Evolutionary conservation across 768 basidiomycete genomes (phyloP).

Genomic region (Auricularia sp.): DNA sequence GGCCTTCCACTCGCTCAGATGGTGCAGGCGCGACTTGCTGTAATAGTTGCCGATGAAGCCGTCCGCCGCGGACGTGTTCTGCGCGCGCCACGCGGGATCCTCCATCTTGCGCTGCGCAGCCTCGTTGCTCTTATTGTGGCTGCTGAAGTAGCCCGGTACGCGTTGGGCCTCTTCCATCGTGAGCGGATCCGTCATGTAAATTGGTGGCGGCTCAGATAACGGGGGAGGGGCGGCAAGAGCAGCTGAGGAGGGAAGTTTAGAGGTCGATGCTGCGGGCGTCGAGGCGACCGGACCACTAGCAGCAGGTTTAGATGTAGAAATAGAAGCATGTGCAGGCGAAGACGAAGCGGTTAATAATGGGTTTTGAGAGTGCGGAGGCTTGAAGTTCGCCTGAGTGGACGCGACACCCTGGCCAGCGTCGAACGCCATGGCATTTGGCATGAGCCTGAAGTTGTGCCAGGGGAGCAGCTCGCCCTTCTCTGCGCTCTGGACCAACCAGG

Average conservation of each 20-base stretch:
- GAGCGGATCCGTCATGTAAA: constrained; percentile 33
- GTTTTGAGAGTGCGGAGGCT: background rate
- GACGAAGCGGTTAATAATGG: too few species aligned
- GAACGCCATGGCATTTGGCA: constrained; percentile 2
- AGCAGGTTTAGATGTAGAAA: background rate
- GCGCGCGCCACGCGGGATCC: constrained; percentile 73
- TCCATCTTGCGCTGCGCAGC: constrained; percentile 72
- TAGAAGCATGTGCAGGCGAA: too few species aligned
- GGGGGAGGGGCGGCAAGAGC: background rate
- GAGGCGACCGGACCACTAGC: background rate
- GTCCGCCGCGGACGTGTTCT: constrained; percentile 76
- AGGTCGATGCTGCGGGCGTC: background rate
- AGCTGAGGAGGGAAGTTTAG: background rate
- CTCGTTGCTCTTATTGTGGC: constrained; percentile 58
- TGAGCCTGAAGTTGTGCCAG: constrained; percentile 59
- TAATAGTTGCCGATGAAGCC: constrained; percentile 81
- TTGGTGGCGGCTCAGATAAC: constrained; percentile 13
- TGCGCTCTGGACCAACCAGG: constrained; percentile 83
- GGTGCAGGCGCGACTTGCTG: constrained; percentile 81
- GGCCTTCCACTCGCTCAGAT: constrained; percentile 84
- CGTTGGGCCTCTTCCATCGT: constrained; percentile 33
- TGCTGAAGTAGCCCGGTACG: constrained; percentile 41
- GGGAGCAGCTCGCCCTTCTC: constrained; percentile 56
- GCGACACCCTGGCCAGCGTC: constrained; percentile 4
- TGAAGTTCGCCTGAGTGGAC: background rate